Base-by-base conservation (phyloP, 805 yeast species). In the Kuraishia borneana region DNA sequence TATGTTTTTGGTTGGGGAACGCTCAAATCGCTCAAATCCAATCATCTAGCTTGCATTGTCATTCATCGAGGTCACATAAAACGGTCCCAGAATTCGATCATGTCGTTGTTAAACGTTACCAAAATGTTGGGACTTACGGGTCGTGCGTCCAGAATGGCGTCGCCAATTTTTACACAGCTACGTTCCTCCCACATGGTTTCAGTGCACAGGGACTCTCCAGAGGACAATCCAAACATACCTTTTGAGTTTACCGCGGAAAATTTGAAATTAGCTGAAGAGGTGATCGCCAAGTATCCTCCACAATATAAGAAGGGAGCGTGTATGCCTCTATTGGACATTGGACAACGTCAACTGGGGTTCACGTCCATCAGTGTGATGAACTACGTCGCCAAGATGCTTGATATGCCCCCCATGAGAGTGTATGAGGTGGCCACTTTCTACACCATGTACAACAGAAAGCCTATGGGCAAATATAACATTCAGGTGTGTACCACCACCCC, bases 341-440 rank as follows among this genome's bases (percentile, higher is more conserved):
- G 92, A 27, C 95, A 83, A 61, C 80, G 94, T 49, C 94, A 83
- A 58, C 66, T 67, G 36, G 95, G 95, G 1, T 83, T 78, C 65
- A 80, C 92, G 29, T 82, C 94, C 27, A 80, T 83, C 46, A 68
- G 84, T 22, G 92, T 83, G 42, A 83, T 83, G 95, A 83, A 83
- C 63, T 80, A 84, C 53, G 94, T 83, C 33, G 95, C 94, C 35
- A 74, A 78, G 56, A 48, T 79, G 50, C 67, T 83, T 48, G 89
- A 82, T 48, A 80, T 84, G 77, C 95, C 95, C 21, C 94, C 94
- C 39, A 83, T 83, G 95, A 73, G 95, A 61, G 95, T 83, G 21
- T 83, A 83, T 57, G 94, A 83, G 56, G 95, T 83, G 42, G 95
- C 95, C 21, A 81, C 94, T 28, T 83, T 83, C 63, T 83, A 83